Evolutionary conservation across 108 stramenopile genomes (phyloP), one percentile per base, ranked within the genome.

Genomic region (Skeletonema potamos): DNA sequence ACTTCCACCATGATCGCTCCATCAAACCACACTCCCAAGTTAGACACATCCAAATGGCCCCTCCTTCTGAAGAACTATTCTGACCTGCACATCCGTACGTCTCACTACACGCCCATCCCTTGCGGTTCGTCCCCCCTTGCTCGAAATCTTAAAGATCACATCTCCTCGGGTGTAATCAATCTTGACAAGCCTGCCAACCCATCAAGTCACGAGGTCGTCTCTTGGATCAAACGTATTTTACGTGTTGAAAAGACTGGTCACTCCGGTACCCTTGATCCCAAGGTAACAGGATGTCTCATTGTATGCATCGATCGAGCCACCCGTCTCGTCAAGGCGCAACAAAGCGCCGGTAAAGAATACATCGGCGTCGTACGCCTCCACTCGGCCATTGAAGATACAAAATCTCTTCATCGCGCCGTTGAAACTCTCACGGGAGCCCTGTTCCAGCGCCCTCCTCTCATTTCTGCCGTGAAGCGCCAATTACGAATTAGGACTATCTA

Each of bases 271-370:
- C 91, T 99, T 39, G 99, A 99, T 83, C 99, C 99, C 22, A 99
- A 99, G 85, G 99, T 99, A 11, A 99, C 99, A 0, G 99, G 99
- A 20, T 99, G 99, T 85, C 83, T 99, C 48, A 99, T 99, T 74
- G 99, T 99, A n/a, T 99, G 99, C 79, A 87, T 99, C 66, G 97
- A 99, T 84, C 91, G 99, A 9, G 98, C 98, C 68, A 99, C 99
- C 11, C 91, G 99, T 20, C 77, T 99, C 29, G 99, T 98, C 72
- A 99, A 99, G 87, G 93, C 98, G 15, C 99, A 99, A 82, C 99
- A 99, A 78, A 77, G 79, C 26, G 99, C 99, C 1, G 99, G 99
- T 8, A 99, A 99, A 77, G 97, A 98, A 81, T 99, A 99, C 84
- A 87, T 99, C 8, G 96, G 93, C 39, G 92, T 99, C n/a, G 96